Conservation (phyloP, 2,329 filamentous ascomycete genomes). For the Botrytis hyacinthi region DNA sequence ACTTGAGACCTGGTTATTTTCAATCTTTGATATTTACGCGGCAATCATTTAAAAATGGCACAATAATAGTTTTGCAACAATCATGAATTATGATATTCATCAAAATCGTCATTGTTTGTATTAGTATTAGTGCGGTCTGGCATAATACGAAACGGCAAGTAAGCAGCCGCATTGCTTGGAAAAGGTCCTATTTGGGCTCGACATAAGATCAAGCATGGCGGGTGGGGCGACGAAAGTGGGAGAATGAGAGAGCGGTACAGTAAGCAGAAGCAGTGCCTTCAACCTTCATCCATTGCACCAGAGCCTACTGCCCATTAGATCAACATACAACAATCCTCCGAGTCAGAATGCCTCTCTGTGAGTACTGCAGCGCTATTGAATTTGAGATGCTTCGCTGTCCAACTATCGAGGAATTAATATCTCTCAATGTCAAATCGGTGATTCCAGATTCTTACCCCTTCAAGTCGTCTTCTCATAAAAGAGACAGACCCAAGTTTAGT, state of each 20-base stretch:
- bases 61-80: background rate
- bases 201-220: background rate
- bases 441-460: background rate
- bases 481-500: background rate
- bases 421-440: background rate
- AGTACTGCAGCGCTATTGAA: background rate
- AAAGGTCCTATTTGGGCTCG: background rate
- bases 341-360: background rate
- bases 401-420: background rate
- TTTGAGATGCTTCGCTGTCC: constrained; percentile 9
- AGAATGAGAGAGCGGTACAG: background rate
- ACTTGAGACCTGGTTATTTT: background rate
- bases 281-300: background rate
- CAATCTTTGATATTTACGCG: background rate
- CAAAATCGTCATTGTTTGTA: background rate
- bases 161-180: background rate
- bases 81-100: background rate
- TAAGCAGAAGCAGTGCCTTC: background rate
- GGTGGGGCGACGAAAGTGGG: background rate
- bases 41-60: background rate
- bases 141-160: background rate
- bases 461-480: background rate
- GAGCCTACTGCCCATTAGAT: background rate
- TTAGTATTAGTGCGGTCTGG: background rate
- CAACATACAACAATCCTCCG: background rate